A percentile compares a stretch with the other conserved stretches of the same genome.
phyloP scores from a whole-genome alignment of 768 basidiomycete genomes.

The Boletus sp. region DNA sequence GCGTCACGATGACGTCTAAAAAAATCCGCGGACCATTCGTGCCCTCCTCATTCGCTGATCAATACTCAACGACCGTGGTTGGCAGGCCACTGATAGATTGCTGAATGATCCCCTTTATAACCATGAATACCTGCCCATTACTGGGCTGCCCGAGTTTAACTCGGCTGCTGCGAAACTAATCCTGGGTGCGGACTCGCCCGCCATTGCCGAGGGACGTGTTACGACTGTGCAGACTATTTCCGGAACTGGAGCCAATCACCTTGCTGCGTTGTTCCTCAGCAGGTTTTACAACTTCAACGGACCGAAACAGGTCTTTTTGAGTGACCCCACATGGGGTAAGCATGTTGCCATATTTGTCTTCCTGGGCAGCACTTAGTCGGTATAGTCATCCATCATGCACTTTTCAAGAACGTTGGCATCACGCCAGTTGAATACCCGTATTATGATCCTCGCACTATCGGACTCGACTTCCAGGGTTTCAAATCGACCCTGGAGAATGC shows the following conservation, averaged over 20 bases:
- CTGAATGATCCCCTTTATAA: conserved; percentile 71
- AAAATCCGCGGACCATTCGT: background rate
- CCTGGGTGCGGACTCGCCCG: conserved; percentile 68
- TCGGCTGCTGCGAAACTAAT: conserved; percentile 80
- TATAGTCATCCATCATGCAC: conserved; percentile 83
- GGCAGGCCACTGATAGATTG: conserved; percentile 70
- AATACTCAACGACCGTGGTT: conserved; percentile 1
- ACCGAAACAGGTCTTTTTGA: conserved; percentile 72
- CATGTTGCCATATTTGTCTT: conserved; percentile 6
- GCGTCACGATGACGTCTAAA: conserved; percentile 14
- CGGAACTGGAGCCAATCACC: conserved; percentile 94
- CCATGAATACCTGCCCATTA: conserved; percentile 92
- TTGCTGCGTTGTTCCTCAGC: conserved; percentile 84
- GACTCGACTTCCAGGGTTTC: conserved; percentile 76
- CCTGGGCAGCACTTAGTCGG: background rate
- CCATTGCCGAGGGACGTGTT: conserved; percentile 68
- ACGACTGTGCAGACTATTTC: conserved; percentile 91
- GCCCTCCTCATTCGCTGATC: background rate
- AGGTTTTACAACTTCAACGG: conserved; percentile 72
- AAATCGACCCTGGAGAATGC: conserved; percentile 58
- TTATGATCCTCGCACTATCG: conserved; percentile 88
- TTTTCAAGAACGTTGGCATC: conserved; percentile 89
- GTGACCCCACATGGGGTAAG: conserved; percentile 94
- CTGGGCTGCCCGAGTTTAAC: conserved; percentile 82
- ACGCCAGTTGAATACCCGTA: conserved; percentile 89